These are phyloP conservation scores for Phytopythium vexans DNA, from an alignment of 352 stramenopile species.

Conservation along the genomic window DNA sequence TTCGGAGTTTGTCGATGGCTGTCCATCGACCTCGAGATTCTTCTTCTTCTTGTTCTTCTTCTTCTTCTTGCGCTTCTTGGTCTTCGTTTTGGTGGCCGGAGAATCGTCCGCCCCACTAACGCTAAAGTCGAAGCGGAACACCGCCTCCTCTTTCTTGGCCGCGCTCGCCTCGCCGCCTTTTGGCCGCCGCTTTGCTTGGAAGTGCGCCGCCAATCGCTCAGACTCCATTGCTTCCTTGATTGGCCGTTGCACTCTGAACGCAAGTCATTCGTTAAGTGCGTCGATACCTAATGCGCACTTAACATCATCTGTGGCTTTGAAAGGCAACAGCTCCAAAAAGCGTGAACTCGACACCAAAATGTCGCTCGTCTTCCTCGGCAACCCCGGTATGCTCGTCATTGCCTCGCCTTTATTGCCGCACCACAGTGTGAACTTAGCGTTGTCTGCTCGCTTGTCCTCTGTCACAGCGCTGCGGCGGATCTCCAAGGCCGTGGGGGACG, in stretches of 20 bases:
- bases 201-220: conserved; percentile 39
- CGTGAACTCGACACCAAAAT: conserved; percentile 10
- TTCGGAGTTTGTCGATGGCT: too few species aligned
- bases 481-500: conserved; percentile 63
- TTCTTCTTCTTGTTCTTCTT: conserved; percentile 23
- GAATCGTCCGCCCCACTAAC: conserved; percentile 8
- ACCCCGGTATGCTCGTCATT: conserved; percentile 37
- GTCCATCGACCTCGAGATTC: neutral
- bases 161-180: conserved; percentile 7
- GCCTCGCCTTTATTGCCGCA: neutral
- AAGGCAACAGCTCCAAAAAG: too few species aligned
- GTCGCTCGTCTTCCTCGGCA: conserved; percentile 73
- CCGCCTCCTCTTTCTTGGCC: conserved; percentile 18
- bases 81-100: conserved; percentile 9
- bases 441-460: conserved; percentile 2
- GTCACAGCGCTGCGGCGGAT: conserved; percentile 57
- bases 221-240: conserved; percentile 17
- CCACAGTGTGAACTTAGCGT: too few species aligned
- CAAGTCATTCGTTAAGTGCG: neutral
- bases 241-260: conserved; percentile 6
- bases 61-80: conserved; percentile 27
- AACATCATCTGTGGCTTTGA: neutral
- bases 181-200: conserved; percentile 41
- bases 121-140: conserved; percentile 57
- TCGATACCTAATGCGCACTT: conserved; percentile 6